Evolutionary conservation across 2,329 filamentous ascomycete genomes (phyloP).

Genomic region (Cladosporium sp.): DNA sequence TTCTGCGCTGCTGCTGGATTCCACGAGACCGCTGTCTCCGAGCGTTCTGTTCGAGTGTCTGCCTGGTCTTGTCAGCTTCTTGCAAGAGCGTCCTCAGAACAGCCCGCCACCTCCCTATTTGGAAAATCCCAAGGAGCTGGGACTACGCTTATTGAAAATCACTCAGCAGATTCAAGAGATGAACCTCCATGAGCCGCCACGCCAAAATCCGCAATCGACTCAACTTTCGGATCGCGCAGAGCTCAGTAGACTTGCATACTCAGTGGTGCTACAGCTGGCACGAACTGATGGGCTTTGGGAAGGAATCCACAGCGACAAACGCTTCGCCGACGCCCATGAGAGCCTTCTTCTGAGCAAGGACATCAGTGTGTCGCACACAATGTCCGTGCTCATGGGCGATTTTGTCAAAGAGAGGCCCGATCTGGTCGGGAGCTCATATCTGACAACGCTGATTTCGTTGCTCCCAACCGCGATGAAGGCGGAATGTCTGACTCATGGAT

Average conservation of each 20-base stretch:
- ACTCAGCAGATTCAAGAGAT: not conserved
- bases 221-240: not conserved
- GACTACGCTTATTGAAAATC: constrained; percentile 18
- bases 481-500: constrained; percentile 12
- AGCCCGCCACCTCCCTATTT: constrained; percentile 17
- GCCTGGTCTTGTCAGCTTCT: constrained; percentile 19
- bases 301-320: constrained; percentile 31
- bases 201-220: not conserved
- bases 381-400: constrained; percentile 16
- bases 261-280: constrained; percentile 5
- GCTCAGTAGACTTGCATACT: constrained; percentile 6
- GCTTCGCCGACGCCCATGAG: constrained; percentile 34
- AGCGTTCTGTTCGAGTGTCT: constrained; percentile 14
- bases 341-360: constrained; percentile 20
- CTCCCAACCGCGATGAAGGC: constrained; percentile 18
- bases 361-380: constrained; percentile 10
- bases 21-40: constrained; percentile 9
- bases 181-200: not conserved
- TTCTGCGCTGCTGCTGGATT: constrained; percentile 19
- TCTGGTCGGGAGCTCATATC: constrained; percentile 19
- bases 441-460: constrained; percentile 15
- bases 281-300: constrained; percentile 5
- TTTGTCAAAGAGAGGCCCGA: constrained; percentile 20
- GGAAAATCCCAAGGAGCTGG: constrained; percentile 17
- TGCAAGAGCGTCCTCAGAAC: constrained; percentile 17